Percentiles rank a stretch among this genome's conserved stretches.
phyloP scores from a whole-genome alignment of 345 rosid genomes.

The Corymbia maculata region DNA sequence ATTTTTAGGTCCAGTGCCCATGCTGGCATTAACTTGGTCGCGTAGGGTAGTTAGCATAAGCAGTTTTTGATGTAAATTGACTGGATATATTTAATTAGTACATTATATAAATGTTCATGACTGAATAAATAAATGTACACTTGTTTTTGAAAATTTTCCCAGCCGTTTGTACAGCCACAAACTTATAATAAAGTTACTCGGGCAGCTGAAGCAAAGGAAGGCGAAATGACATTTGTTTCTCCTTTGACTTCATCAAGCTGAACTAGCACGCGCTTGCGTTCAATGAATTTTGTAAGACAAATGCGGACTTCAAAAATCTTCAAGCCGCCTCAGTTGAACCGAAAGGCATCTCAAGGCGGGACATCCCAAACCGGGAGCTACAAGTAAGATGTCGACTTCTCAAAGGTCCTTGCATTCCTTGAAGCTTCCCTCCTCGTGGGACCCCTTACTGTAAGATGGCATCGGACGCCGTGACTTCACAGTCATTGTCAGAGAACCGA shows the following conservation, averaged over 20 bases:
- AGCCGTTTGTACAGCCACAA: no score
- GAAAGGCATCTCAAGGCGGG: background rate
- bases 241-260: background rate
- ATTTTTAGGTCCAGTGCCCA: no score
- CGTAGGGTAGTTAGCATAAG: no score
- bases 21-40: no score
- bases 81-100: no score
- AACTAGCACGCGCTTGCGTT: background rate
- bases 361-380: background rate
- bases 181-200: background rate
- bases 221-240: background rate
- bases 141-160: no score
- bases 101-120: no score
- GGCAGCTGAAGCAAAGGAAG: background rate
- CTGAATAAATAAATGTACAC: no score
- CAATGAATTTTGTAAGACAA: background rate
- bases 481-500: background rate
- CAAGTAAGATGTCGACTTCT: background rate
- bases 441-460: background rate
- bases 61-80: no score
- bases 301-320: background rate
- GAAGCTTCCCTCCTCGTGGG: background rate
- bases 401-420: background rate
- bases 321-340: background rate
- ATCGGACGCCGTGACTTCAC: background rate